Percentiles rank a stretch among this genome's conserved stretches.
phyloP scores from a whole-genome alignment of 129 eudicot genomes.

The Centrapalus pauciflorus region DNA sequence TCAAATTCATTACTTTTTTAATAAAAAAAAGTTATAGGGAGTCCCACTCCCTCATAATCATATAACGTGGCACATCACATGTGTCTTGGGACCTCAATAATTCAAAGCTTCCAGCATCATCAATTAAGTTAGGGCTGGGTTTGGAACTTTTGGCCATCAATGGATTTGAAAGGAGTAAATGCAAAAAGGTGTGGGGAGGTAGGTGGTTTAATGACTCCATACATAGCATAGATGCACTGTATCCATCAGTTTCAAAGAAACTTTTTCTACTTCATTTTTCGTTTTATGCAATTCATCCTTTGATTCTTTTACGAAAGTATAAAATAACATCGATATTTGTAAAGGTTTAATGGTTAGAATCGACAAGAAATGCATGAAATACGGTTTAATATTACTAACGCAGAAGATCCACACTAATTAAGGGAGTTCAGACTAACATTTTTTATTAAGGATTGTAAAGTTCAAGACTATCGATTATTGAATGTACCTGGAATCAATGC shows the following conservation, averaged over 20 bases:
- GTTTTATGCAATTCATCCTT: too few species aligned
- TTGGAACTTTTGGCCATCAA: constrained; percentile 17
- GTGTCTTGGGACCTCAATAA: constrained; percentile 15
- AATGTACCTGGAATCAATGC: neutral
- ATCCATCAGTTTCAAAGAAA: neutral
- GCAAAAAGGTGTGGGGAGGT: constrained; percentile 19
- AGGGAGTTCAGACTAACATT: neutral
- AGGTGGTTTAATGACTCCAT: constrained; percentile 5
- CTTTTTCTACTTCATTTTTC: too few species aligned
- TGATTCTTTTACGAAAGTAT: too few species aligned
- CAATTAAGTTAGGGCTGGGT: constrained; percentile 7
- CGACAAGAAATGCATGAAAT: neutral
- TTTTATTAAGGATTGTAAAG: constrained; percentile 3
- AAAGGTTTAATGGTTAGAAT: too few species aligned
- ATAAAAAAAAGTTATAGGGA: neutral
- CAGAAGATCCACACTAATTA: constrained; percentile 10
- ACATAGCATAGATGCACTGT: neutral
- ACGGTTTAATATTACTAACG: constrained; percentile 2
- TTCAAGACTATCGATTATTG: constrained; percentile 14
- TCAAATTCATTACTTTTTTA: neutral
- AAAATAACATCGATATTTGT: too few species aligned
- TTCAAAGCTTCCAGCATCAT: neutral
- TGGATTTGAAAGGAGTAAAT: constrained; percentile 3
- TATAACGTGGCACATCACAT: constrained; percentile 20
- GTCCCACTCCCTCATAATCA: neutral